Conservation (phyloP, 768 basidiomycete genomes). For the Mycena polygramma region DNA sequence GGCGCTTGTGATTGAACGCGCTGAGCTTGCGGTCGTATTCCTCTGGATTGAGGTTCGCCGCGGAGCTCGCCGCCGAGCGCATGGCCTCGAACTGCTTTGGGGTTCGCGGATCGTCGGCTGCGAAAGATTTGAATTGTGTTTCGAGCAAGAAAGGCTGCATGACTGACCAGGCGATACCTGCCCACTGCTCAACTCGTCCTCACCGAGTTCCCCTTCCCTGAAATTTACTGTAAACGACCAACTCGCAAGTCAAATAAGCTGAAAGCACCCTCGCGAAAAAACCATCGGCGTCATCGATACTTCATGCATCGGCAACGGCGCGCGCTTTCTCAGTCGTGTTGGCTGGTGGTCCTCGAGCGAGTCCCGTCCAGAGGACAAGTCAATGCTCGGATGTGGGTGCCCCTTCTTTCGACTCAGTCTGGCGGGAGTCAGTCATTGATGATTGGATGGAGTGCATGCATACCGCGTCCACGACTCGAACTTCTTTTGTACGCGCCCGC, state of each 20-base stretch:
- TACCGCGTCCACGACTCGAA: slow-evolving; percentile 61
- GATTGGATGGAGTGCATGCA: slow-evolving; percentile 9
- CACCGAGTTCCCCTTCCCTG: slow-evolving; percentile 55
- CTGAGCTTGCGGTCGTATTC: slow-evolving; percentile 53
- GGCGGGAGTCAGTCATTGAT: background rate
- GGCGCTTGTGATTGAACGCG: slow-evolving; percentile 58
- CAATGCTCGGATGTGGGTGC: slow-evolving; percentile 18
- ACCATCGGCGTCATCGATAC: slow-evolving; percentile 17
- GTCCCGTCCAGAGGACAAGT: slow-evolving; percentile 31
- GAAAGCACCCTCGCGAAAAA: slow-evolving; percentile 22
- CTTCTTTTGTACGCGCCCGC: slow-evolving; percentile 57
- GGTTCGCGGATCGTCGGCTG: slow-evolving; percentile 38
- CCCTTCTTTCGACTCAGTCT: slow-evolving; percentile 35
- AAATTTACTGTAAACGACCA: background rate
- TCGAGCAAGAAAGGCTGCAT: background rate
- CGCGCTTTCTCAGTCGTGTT: slow-evolving; percentile 23
- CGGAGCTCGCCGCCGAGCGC: slow-evolving; percentile 46
- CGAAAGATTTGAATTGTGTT: background rate
- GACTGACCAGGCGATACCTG: slow-evolving; percentile 73
- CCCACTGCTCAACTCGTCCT: slow-evolving; percentile 83
- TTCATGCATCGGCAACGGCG: slow-evolving; percentile 26
- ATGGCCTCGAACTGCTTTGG: slow-evolving; percentile 26
- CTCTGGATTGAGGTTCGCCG: slow-evolving; percentile 40
- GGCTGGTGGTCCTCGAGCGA: slow-evolving; percentile 28
- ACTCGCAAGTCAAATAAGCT: background rate